Evolutionary conservation across 1,284 basidiomycete species (phyloP), one percentile per base, ranked within the genome.

Genomic region (Puccinia polysora): DNA sequence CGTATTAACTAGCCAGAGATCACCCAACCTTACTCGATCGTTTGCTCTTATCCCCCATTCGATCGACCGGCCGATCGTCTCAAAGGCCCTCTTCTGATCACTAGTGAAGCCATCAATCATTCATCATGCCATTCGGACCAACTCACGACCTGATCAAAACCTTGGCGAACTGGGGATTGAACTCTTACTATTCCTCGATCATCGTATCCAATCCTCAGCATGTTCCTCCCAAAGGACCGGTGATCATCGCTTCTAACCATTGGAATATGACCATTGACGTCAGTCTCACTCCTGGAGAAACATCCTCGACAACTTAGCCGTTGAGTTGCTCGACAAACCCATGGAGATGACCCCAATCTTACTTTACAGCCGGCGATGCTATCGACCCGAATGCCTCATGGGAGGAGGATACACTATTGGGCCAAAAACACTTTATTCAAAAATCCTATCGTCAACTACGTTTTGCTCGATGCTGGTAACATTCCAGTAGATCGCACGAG

Each of bases 51-150:
- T n/a, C n/a, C n/a, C n/a, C n/a, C n/a, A n/a, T n/a, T n/a, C n/a
- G n/a, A n/a, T n/a, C n/a, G n/a, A n/a, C n/a, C n/a, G n/a, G n/a
- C n/a, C n/a, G n/a, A n/a, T n/a, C n/a, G n/a, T n/a, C n/a, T n/a
- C n/a, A n/a, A n/a, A n/a, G n/a, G n/a, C n/a, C n/a, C n/a, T n/a
- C n/a, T n/a, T n/a, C n/a, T n/a, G n/a, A n/a, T n/a, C n/a, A n/a
- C n/a, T n/a, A n/a, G n/a, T n/a, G n/a, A n/a, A n/a, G n/a, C n/a
- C n/a, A n/a, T n/a, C n/a, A n/a, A n/a, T n/a, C n/a, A n/a, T n/a
- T n/a, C n/a, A n/a, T n/a, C n/a, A 67, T 70, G 68, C 68, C 68
- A 12, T 70, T 70, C 58, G 68, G 68, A n/a, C 68, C 68, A 30
- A 70, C 68, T 20, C 58, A 70, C 58, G 68, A 70, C 32, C 30